Conservation (phyloP, 768 basidiomycete species). For the Boletus bicolor region DNA sequence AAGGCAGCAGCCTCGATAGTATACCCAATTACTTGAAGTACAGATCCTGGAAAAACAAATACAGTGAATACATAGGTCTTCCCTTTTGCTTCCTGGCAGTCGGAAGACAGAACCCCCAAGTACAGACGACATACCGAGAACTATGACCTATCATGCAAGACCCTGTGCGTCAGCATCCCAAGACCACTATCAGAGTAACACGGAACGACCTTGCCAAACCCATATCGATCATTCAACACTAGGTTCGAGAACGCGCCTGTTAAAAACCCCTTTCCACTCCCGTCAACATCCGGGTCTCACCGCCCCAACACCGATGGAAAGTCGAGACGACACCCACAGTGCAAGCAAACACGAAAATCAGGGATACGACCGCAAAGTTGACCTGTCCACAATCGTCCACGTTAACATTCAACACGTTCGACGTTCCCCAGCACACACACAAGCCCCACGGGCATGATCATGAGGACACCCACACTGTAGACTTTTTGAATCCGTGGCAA, state of each 20-base stretch:
- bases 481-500: conserved; percentile 37
- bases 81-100: neutral
- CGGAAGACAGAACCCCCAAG: too few species aligned
- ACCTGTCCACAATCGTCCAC: conserved; percentile 24
- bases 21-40: conserved; percentile 32
- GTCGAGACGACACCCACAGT: conserved; percentile 24
- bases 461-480: conserved; percentile 30
- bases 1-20: conserved; percentile 38
- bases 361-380: conserved; percentile 38
- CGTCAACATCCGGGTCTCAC: neutral
- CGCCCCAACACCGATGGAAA: neutral
- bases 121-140: conserved; percentile 21
- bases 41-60: conserved; percentile 18
- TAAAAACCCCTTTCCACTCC: conserved; percentile 28
- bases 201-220: conserved; percentile 33
- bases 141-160: conserved; percentile 20
- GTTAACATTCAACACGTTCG: neutral
- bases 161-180: neutral
- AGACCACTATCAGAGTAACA: neutral
- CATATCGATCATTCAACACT: conserved; percentile 27
- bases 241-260: conserved; percentile 33
- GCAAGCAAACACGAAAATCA: conserved; percentile 43
- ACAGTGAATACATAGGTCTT: neutral
- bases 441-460: neutral
- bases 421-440: neutral